Evolutionary conservation across 371 early-diverging fungal species (phyloP), one percentile per base, ranked within the genome.

Genomic region (Rhizopus stolonifer): DNA sequence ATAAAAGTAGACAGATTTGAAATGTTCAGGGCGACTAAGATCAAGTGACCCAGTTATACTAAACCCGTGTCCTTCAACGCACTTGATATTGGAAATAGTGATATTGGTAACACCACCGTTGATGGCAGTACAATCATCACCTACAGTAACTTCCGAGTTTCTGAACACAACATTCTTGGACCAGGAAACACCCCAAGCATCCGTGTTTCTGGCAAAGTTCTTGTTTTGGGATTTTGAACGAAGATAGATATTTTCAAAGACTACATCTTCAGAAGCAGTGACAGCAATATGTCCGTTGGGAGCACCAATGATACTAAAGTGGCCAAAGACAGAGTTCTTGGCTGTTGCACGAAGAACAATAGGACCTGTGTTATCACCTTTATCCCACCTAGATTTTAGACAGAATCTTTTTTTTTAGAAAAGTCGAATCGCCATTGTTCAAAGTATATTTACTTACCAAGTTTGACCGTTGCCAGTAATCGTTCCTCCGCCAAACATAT

Each of bases 61-160:
- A 54, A 70, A 70, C 39, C 70, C 70, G 31, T 70, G 70, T 32
- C 64, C 61, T 8, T 55, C 56, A 23, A 40, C 51, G 34, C 70
- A 70, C 26, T 57, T 50, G 19, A 66, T 38, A 21, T 56, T 48
- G 9, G 61, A 36, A 2, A 70, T 34, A 1, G 67, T 70, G 13
- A 67, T 43, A 31, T 70, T 67, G 1, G 53, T 56, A 15, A 61
- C 70, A 44, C 60, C 61, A 13, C 53, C 56, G 31, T 67, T 70
- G n/a, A 70, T 56, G n/a, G 70, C 70, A 5, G 54, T 51, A 49
- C 70, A 70, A 11, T 70, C 70, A 46, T 70, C 70, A 19, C 70
- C 70, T 5, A 64, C 54, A 6, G 48, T 49, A 31, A 70, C 38
- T 23, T 49, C 42, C 8, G 58, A 61, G 13, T 48, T n/a, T 26